A percentile compares a stretch with the other conserved stretches of the same genome.
Conservation (phyloP, 31 red algal species). For the Asparagopsis taxiformis region DNA sequence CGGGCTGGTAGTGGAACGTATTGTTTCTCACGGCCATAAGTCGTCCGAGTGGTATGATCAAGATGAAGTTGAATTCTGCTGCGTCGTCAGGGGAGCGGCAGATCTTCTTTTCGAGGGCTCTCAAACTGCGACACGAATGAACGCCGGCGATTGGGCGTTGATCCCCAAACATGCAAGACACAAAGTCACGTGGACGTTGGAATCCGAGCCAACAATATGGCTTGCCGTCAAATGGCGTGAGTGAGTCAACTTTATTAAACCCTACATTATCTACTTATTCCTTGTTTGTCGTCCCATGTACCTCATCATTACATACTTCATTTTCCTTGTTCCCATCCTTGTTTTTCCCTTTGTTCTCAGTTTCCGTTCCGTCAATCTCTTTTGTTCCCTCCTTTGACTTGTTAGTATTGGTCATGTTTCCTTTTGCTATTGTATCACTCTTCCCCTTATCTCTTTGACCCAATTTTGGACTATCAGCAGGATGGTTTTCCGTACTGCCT, state of each 20-base stretch:
- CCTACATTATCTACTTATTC: background rate
- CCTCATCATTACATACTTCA: background rate
- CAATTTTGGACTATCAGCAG: too few species aligned
- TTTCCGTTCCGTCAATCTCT: background rate
- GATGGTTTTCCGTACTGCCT: too few species aligned
- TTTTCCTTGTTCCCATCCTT: background rate
- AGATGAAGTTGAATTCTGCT: constrained; percentile 63
- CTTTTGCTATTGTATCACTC: too few species aligned
- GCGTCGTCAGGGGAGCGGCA: constrained; percentile 49
- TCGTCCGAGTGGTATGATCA: constrained; percentile 62
- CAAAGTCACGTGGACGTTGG: constrained; percentile 51
- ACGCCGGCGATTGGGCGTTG: constrained; percentile 37
- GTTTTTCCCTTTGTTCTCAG: background rate
- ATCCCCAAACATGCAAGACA: constrained; percentile 42
- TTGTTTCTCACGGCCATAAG: constrained; percentile 53
- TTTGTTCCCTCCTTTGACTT: background rate
- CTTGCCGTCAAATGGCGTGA: constrained; percentile 60
- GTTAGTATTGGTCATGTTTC: too few species aligned
- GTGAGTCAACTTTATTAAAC: too few species aligned
- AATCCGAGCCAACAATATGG: constrained; percentile 48
- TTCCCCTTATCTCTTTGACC: too few species aligned
- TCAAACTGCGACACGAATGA: constrained; percentile 25
- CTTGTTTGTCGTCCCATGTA: background rate
- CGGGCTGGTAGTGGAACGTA: constrained; percentile 41
- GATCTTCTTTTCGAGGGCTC: constrained; percentile 44